A percentile compares a stretch with the other conserved stretches of the same genome.
Evolutionary conservation across 352 stramenopile species (phyloP).

Genomic region (Phytophthora meadii): DNA sequence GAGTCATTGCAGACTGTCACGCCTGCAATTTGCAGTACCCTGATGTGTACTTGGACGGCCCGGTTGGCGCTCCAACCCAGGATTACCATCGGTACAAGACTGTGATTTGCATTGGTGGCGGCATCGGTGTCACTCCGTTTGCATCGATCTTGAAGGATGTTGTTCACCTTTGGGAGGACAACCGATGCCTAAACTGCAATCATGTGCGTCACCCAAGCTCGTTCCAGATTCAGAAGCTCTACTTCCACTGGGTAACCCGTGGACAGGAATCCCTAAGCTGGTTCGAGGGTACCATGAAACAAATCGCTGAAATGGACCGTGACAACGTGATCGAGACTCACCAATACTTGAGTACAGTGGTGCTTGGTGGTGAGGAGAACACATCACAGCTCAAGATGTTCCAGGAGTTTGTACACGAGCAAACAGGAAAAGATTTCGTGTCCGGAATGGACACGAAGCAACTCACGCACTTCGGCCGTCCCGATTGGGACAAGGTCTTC

Average conservation of each 20-base stretch:
- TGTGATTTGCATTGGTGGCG: slow-evolving; percentile 70
- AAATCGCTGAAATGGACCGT: slow-evolving; percentile 69
- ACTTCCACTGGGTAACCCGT: slow-evolving; percentile 86
- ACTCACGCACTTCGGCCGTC: slow-evolving; percentile 81
- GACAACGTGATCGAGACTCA: slow-evolving; percentile 80
- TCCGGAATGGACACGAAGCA: slow-evolving; percentile 73
- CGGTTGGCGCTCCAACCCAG: slow-evolving; percentile 72
- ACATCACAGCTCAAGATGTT: slow-evolving; percentile 74
- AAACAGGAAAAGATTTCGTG: slow-evolving; percentile 75
- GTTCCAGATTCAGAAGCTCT: slow-evolving; percentile 79
- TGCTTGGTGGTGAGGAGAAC: slow-evolving; percentile 66
- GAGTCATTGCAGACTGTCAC: slow-evolving; percentile 62
- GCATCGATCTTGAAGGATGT: slow-evolving; percentile 77
- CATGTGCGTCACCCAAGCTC: slow-evolving; percentile 63
- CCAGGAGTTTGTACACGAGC: slow-evolving; percentile 78
- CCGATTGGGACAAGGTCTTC: slow-evolving; percentile 80
- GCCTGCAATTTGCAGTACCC: slow-evolving; percentile 64
- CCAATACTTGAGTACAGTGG: slow-evolving; percentile 80
- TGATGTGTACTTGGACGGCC: slow-evolving; percentile 69
- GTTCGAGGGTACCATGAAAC: slow-evolving; percentile 86
- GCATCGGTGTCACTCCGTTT: slow-evolving; percentile 84
- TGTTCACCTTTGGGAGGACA: slow-evolving; percentile 69
- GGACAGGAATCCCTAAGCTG: slow-evolving; percentile 73
- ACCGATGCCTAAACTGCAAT: slow-evolving; percentile 69
- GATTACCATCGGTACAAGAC: slow-evolving; percentile 73